These are phyloP conservation scores for Kodamaea neixiangensis DNA, from an alignment of 805 yeast genomes.

Conservation along the genomic window DNA sequence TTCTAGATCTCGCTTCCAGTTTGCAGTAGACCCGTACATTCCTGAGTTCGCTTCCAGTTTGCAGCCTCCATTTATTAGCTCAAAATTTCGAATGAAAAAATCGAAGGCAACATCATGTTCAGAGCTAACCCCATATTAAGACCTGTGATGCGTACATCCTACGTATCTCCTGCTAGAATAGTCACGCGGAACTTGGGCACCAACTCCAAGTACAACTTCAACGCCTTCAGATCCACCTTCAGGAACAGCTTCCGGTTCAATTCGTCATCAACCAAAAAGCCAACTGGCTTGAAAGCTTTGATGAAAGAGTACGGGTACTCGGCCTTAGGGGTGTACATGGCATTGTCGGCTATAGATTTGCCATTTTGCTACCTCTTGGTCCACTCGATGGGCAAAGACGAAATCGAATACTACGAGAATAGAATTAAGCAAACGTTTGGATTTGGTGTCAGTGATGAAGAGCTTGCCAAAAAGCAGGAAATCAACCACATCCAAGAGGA, in stretches of 20 bases:
- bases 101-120: neutral
- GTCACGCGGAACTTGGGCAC: neutral
- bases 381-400: constrained; percentile 84
- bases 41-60: too few species aligned
- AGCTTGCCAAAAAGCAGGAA: constrained; percentile 37
- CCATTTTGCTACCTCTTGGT: constrained; percentile 83
- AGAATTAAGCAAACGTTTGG: constrained; percentile 64
- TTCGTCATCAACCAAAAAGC: constrained; percentile 23
- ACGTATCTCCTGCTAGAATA: neutral
- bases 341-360: constrained; percentile 70
- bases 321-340: constrained; percentile 83
- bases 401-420: constrained; percentile 67
- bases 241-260: neutral
- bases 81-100: neutral
- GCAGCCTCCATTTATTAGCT: too few species aligned
- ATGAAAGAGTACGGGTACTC: constrained; percentile 88
- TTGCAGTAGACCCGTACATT: too few species aligned
- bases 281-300: constrained; percentile 59
- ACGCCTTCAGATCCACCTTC: neutral
- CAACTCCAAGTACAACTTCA: neutral
- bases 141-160: neutral
- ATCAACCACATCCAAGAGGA: constrained; percentile 32
- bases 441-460: constrained; percentile 50
- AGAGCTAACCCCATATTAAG: neutral
- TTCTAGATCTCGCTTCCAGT: too few species aligned